Evolutionary conservation across 2,329 filamentous ascomycete genomes (phyloP), one percentile per base, ranked within the genome.

Genomic region (Clonostachys chloroleuca): DNA sequence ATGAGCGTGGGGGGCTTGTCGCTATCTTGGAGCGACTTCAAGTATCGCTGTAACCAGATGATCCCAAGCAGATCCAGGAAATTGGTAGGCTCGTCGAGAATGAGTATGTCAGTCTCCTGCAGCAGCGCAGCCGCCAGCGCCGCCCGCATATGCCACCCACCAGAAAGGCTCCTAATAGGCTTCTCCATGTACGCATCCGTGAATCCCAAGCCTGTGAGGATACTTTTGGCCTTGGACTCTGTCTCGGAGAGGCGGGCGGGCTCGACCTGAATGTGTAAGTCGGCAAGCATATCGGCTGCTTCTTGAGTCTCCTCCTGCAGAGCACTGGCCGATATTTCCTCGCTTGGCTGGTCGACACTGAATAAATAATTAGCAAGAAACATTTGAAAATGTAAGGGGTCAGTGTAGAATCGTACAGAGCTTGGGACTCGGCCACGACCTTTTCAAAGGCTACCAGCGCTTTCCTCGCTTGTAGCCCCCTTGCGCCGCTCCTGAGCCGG

Each of bases 51-150:
- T 2, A 96, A 73, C 89, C 90, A 95, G 47, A 95, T 81, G 48
- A 95, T 91, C 2, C 87, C 88, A 0, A 91, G 75, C 1, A 95
- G 72, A 58, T 95, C 89, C 2, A 95, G 76, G 59, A 89, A 95
- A 59, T 95, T 95, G 34, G 89, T 95, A 0, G 90, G 90, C 60
- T 95, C 89, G 61, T 95, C 89, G 3, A 95, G 79, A 44, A 95
- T 84, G 49, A 95, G 73, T 3, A 95, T 81, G 54, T 95, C 89
- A 0, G 84, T 80, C 8, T 85, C 80, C 51, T 91, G 85, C 2
- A 89, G 78, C 5, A 95, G 72, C 1, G 82, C 80, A 4, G 73
- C 72, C 3, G 85, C 84, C 1, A 89, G 72, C 49, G 82, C 73
- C 30, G 80, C 81, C 10, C 86, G 78, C 81, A 88, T 89, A 50